A percentile compares a stretch with the other conserved stretches of the same genome.
Conservation (phyloP, 2,329 filamentous ascomycete species). For the Hawksworthiomyces lignivorus region DNA sequence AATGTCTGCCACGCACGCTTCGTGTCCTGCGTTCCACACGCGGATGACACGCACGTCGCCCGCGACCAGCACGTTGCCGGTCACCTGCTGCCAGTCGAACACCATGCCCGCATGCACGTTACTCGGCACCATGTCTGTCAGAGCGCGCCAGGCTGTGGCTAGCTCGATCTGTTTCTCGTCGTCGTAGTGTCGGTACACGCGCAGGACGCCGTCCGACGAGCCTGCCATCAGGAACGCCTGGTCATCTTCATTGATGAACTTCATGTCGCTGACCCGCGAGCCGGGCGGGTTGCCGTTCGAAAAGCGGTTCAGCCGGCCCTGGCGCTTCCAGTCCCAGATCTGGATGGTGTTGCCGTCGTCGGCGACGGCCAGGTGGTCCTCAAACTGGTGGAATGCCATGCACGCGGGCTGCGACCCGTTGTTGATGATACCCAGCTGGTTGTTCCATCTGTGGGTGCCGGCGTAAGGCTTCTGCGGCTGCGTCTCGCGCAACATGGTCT, state of each 20-base stretch:
- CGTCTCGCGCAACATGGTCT: slow-evolving; percentile 83
- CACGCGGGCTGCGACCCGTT: slow-evolving; percentile 85
- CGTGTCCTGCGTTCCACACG: slow-evolving; percentile 90
- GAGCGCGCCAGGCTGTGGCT: slow-evolving; percentile 81
- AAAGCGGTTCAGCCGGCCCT: slow-evolving; percentile 70
- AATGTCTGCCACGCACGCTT: slow-evolving; percentile 90
- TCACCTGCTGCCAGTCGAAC: slow-evolving; percentile 98
- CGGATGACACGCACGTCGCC: slow-evolving; percentile 93
- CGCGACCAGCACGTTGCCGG: slow-evolving; percentile 87
- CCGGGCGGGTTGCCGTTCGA: slow-evolving; percentile 90
- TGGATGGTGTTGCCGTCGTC: slow-evolving; percentile 87
- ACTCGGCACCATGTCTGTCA: slow-evolving; percentile 89
- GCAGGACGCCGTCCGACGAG: slow-evolving; percentile 88
- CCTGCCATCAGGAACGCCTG: slow-evolving; percentile 91
- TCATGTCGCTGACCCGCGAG: slow-evolving; percentile 87
- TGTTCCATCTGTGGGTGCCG: slow-evolving; percentile 79
- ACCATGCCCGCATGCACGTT: slow-evolving; percentile 93
- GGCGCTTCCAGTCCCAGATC: slow-evolving; percentile 88
- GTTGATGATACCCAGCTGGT: slow-evolving; percentile 73
- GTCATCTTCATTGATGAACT: slow-evolving; percentile 98
- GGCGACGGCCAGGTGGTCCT: slow-evolving; percentile 87
- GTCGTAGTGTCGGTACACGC: slow-evolving; percentile 90
- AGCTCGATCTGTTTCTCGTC: slow-evolving; percentile 68
- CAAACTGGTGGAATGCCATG: slow-evolving; percentile 96
- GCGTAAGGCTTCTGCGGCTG: slow-evolving; percentile 89